These are phyloP conservation scores for Trichoderma gracile DNA, from an alignment of 2,329 filamentous ascomycete genomes.

Conservation along the genomic window DNA sequence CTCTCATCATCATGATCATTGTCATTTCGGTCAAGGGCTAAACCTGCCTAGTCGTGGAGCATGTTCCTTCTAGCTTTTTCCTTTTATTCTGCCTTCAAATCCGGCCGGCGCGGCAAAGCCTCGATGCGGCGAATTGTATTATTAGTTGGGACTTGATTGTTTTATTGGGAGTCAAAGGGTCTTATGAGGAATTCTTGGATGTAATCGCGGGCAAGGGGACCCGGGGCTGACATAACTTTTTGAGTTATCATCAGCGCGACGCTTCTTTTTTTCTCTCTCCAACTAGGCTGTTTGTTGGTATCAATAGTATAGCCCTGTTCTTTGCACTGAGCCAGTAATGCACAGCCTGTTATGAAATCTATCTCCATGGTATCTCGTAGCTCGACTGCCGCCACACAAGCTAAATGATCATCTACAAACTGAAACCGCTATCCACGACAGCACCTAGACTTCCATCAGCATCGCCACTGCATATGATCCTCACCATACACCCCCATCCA, in stretches of 20 bases:
- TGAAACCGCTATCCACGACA: not conserved
- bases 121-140: slow-evolving; percentile 17
- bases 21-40: slow-evolving; percentile 54
- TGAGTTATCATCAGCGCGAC: not conserved
- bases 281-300: not conserved
- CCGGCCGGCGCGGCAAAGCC: slow-evolving; percentile 1
- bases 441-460: not conserved
- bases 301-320: not conserved
- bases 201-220: slow-evolving; percentile 7
- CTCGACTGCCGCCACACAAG: not conserved
- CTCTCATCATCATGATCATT: slow-evolving; percentile 57
- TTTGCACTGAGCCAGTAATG: not conserved
- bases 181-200: not conserved
- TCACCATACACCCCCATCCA: not conserved
- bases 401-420: not conserved
- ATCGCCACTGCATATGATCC: no score
- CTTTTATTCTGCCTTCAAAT: not conserved
- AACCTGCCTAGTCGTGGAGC: not conserved
- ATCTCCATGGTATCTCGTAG: not conserved
- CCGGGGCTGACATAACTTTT: slow-evolving; percentile 7
- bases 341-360: not conserved
- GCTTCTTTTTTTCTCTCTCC: slow-evolving; percentile 1
- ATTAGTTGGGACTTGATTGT: slow-evolving; percentile 10
- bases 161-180: slow-evolving; percentile 13
- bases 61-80: not conserved